Base-by-base conservation (phyloP, 305 asterid genomes). In the Solanum hybrid region DNA sequence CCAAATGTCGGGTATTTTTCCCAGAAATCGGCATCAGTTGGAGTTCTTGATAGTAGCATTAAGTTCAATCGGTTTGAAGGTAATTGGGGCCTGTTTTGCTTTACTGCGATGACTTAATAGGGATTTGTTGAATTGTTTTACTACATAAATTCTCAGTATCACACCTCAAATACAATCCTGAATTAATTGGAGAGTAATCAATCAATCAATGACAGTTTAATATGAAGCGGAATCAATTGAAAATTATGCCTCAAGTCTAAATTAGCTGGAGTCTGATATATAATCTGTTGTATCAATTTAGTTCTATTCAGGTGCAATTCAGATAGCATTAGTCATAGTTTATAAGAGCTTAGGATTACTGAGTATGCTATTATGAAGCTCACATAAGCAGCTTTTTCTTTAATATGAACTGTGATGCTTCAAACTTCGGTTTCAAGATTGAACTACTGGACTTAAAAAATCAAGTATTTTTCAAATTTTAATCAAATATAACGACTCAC, bases 11-110 rank as follows among this genome's bases (percentile, higher is more conserved):
- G 99, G 41, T 97, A 97, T 92, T 97, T 97, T 90, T 95, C 98
- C 81, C 97, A 95, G 91, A 96, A 98, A 92, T 92, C 98, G 57
- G 93, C 95, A 68, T 95, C 99, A 24, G 98, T 97, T 90, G 99
- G 99, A 90, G 96, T 95, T 89, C 97, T 97, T 87, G 98, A 97
- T 90, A 91, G 93, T 88, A 95, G 95, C 95, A 96, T 96, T 81
- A 95, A 94, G 94, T 97, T 95, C 93, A 93, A 93, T 92, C 94
- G 93, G 91, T 94, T 96, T 83, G 92, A 91, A 92, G 99, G 99
- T 97, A 90, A 70, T 76, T 8, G 15, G 45, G 24, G 87, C 27
- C 12, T 45, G 72, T 90, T 82, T 88, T 72, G 26, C 39, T 77
- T 34, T 83, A 82, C 39, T 29, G 27, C n/a, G 2, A 24, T 84